A percentile compares a stretch with the other conserved stretches of the same genome.
Conservation (phyloP, 768 basidiomycete species). For the Jaapia argillacea region DNA sequence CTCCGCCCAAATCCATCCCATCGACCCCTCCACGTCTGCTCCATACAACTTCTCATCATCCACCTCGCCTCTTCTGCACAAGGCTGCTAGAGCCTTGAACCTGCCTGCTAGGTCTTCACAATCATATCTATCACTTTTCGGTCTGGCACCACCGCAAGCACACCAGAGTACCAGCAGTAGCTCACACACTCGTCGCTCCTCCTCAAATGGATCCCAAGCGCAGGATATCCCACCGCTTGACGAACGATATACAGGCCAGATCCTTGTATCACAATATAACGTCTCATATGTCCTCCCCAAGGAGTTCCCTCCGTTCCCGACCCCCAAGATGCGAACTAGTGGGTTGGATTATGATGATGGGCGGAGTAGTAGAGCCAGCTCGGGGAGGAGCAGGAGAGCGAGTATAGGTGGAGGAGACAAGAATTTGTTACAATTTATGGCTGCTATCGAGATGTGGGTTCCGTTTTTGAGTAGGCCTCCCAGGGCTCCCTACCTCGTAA, state of each 20-base stretch:
- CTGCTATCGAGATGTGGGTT: conserved; percentile 67
- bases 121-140: conserved; percentile 50
- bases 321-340: background rate
- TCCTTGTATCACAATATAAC: conserved; percentile 68
- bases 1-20: conserved; percentile 64
- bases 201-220: conserved; percentile 18
- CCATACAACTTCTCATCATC: conserved; percentile 70
- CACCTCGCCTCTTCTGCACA: conserved; percentile 51
- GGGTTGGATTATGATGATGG: too few relatives aligned
- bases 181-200: conserved; percentile 26
- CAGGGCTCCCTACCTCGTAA: conserved; percentile 63
- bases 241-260: conserved; percentile 59
- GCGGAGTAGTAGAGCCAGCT: too few relatives aligned
- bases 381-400: conserved; percentile 31
- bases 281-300: conserved; percentile 71
- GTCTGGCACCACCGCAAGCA: conserved; percentile 25
- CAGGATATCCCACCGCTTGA: conserved; percentile 39
- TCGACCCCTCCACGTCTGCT: conserved; percentile 56
- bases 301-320: conserved; percentile 30
- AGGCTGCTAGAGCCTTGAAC: conserved; percentile 59
- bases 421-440: conserved; percentile 65
- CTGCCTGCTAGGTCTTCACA: conserved; percentile 51
- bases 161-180: conserved; percentile 18
- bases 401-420: conserved; percentile 50
- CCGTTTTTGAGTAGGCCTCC: conserved; percentile 62